Evolutionary conservation across 2,329 filamentous ascomycete genomes (phyloP), one percentile per base, ranked within the genome.

Genomic region (Macroventuria anomochaeta): DNA sequence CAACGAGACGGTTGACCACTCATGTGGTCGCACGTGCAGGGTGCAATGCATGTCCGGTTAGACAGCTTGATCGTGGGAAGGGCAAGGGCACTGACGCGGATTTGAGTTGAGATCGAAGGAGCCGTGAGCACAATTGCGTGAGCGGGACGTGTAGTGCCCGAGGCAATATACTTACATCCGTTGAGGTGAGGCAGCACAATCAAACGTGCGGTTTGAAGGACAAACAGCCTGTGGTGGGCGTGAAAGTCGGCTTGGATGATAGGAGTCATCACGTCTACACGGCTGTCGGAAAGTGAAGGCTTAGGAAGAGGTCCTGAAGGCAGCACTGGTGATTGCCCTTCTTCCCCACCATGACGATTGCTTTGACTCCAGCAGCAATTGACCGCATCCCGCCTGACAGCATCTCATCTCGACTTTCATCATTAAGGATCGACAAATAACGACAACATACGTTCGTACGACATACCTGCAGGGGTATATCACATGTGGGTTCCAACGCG

Each of bases 231-330:
- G 8, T 53, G 25, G 33, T 33, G 21, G 38, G 43, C 38, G 43
- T 42, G 32, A 25, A 21, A 15, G 10, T 28, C 28, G 28, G 43
- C 21, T 29, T 38, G 29, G 38, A 40, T 11, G 18, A 32, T 15
- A 29, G 36, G 33, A 46, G 44, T 46, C 34, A 46, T 31, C 39
- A 34, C 46, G 40, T 54, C 21, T 54, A 36, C 12, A 39, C 46
- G 44, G 51, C 51, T 49, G n/a, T 48, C 43, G 43, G 51, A 44
- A 43, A 48, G 8, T 15, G 28, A 54, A 48, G 44, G 44, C 34
- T 48, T 34, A 49, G 38, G n/a, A 33, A 47, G 15, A 17, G 28
- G 11, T 15, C 8, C 18, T 39, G 13, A 10, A 46, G 26, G 43
- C 36, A 44, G 18, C 23, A 21, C 17, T 38, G 34, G 33, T 18